A percentile compares a stretch with the other conserved stretches of the same genome.
phyloP scores from a whole-genome alignment of 2,329 filamentous ascomycete species.

The Verticillium dahliae region DNA sequence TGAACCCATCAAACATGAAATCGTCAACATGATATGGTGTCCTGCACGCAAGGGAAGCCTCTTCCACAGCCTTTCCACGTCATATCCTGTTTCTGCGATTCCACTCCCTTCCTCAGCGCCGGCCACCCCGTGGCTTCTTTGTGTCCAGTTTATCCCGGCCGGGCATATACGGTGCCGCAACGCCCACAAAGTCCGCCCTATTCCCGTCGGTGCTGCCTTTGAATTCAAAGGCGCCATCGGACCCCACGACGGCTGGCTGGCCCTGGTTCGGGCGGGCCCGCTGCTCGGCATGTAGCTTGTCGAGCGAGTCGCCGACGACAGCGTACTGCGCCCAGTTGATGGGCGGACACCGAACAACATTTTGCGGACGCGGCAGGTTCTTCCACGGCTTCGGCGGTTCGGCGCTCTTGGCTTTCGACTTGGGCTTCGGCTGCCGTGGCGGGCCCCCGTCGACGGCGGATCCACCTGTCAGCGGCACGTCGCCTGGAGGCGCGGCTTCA shows the following conservation, averaged over 20 bases:
- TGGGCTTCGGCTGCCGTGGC: slow-evolving; percentile 3
- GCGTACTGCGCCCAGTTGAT: slow-evolving; percentile 96
- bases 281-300: slow-evolving; percentile 81
- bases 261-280: slow-evolving; percentile 55
- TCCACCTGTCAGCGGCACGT: background rate
- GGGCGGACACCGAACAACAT: slow-evolving; percentile 76
- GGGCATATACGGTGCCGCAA: slow-evolving; percentile 52
- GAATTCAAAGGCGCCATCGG: slow-evolving; percentile 40
- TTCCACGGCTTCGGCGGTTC: slow-evolving; percentile 39
- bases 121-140: slow-evolving; percentile 25
- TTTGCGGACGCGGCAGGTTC: slow-evolving; percentile 69
- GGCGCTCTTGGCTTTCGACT: slow-evolving; percentile 3
- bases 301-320: slow-evolving; percentile 76
- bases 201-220: slow-evolving; percentile 37
- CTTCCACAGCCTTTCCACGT: background rate
- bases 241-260: slow-evolving; percentile 35
- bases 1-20: background rate
- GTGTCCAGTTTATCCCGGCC: slow-evolving; percentile 40
- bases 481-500: background rate
- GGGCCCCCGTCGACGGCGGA: background rate
- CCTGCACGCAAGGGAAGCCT: background rate
- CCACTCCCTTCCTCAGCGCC: slow-evolving; percentile 15
- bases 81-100: no score
- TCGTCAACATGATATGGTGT: background rate
- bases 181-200: slow-evolving; percentile 32